These are phyloP conservation scores for Kazachstania taianensis DNA, from an alignment of 805 yeast species.

Conservation along the genomic window DNA sequence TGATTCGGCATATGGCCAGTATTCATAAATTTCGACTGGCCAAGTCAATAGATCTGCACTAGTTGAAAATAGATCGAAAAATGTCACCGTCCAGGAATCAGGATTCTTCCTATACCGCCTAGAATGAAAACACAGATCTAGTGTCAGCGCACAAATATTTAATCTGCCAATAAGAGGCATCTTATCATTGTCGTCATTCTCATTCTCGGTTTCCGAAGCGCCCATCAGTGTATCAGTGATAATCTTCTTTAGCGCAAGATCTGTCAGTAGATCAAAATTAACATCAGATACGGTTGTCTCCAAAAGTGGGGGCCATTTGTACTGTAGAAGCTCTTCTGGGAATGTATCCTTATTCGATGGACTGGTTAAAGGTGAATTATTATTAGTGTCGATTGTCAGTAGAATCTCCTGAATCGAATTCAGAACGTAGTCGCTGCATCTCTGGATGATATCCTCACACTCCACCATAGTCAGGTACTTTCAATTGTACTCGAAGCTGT, in stretches of 20 bases:
- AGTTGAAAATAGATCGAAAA: slow-evolving; percentile 18
- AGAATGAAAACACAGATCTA: slow-evolving; percentile 22
- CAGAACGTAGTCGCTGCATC: slow-evolving; percentile 1
- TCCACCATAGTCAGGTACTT: too few species aligned
- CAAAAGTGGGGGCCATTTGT: slow-evolving; percentile 11
- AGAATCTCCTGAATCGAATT: background rate
- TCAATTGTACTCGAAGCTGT: too few species aligned
- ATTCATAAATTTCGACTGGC: slow-evolving; percentile 17
- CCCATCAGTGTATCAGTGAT: slow-evolving; percentile 9
- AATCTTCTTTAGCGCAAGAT: slow-evolving; percentile 11
- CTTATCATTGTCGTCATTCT: background rate
- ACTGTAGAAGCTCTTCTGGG: slow-evolving; percentile 5
- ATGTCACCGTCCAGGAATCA: slow-evolving; percentile 15
- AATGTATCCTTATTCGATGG: slow-evolving; percentile 1
- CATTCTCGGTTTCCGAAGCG: background rate
- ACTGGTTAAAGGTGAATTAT: background rate
- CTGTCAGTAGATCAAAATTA: slow-evolving; percentile 10
- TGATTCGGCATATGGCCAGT: slow-evolving; percentile 26
- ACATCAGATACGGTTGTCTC: background rate
- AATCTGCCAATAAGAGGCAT: slow-evolving; percentile 1
- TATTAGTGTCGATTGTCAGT: background rate
- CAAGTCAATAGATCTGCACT: slow-evolving; percentile 15
- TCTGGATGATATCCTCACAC: background rate
- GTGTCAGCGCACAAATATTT: slow-evolving; percentile 10
- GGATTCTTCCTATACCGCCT: slow-evolving; percentile 10